Conservation (phyloP, 495 filamentous ascomycete species). For the Neurospora africana region DNA sequence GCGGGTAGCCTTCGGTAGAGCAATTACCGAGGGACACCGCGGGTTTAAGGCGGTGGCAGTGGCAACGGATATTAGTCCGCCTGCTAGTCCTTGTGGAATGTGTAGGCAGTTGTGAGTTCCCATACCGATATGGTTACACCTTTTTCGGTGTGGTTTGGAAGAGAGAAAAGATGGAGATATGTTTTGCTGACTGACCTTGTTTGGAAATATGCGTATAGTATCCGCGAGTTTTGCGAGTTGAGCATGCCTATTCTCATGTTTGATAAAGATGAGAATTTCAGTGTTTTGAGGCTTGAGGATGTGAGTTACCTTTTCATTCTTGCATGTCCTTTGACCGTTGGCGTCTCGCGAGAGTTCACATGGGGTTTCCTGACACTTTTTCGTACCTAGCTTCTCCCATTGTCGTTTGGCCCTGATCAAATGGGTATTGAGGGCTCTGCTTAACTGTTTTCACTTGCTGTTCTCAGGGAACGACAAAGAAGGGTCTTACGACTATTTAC, state of each 20-base stretch:
- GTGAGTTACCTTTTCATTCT: conserved; percentile 33
- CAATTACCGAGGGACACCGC: conserved; percentile 58
- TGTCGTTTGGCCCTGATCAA: conserved; percentile 61
- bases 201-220: conserved; percentile 37
- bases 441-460: background rate
- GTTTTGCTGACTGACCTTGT: background rate
- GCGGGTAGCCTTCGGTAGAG: conserved; percentile 69
- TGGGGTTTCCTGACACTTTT: background rate
- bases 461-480: background rate
- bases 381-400: conserved; percentile 46
- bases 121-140: no score
- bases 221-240: conserved; percentile 64
- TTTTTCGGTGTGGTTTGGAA: no score
- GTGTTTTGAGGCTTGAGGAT: conserved; percentile 63
- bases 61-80: conserved; percentile 63
- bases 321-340: conserved; percentile 7
- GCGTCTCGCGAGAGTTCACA: background rate
- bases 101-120: conserved; percentile 45
- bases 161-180: background rate
- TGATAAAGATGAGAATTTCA: conserved; percentile 57
- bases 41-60: conserved; percentile 79
- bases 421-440: conserved; percentile 17
- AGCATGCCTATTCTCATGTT: conserved; percentile 83
- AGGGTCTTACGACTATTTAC: background rate
- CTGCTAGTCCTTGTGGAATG: conserved; percentile 69